A percentile compares a stretch with the other conserved stretches of the same genome.
Evolutionary conservation across 768 basidiomycete species (phyloP).

Genomic region (Piloderma croceum): DNA sequence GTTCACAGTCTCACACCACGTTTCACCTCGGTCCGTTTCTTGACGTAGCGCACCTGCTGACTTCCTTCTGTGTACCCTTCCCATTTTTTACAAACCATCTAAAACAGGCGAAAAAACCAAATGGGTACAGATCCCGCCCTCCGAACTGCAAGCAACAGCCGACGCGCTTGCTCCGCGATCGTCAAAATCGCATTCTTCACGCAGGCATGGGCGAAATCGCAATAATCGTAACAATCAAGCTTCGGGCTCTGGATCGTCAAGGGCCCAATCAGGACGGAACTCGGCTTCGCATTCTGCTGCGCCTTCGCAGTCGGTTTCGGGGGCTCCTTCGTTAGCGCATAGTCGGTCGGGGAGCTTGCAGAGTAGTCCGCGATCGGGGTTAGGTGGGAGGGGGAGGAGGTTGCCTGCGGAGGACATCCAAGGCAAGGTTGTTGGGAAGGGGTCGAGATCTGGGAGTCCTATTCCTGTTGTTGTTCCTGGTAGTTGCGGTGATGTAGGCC

Average conservation of each 20-base stretch:
- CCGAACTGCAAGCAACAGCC: conserved; percentile 50
- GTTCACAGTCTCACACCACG: too few relatives aligned
- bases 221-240: too few relatives aligned
- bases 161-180: conserved; percentile 31
- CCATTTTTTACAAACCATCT: conserved; percentile 5
- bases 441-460: too few relatives aligned
- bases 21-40: too few relatives aligned
- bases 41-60: conserved; percentile 20
- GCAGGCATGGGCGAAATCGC: too few relatives aligned
- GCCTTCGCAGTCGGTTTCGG: too few relatives aligned
- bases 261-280: conserved; percentile 3
- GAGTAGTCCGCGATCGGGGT: conserved; percentile 38
- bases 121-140: conserved; percentile 55
- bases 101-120: conserved; percentile 49
- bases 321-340: conserved; percentile 35
- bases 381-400: conserved; percentile 27
- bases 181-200: too few relatives aligned
- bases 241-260: not conserved
- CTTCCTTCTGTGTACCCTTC: conserved; percentile 1
- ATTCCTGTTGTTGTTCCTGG: too few relatives aligned
- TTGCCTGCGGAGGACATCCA: conserved; percentile 31
- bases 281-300: too few relatives aligned
- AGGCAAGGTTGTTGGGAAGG: too few relatives aligned
- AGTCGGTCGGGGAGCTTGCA: conserved; percentile 37
- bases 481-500: too few relatives aligned